Percentiles rank a stretch among this genome's conserved stretches.
These are phyloP conservation scores for Parathielavia appendiculata DNA, from an alignment of 495 filamentous ascomycete species.

Conservation along the genomic window DNA sequence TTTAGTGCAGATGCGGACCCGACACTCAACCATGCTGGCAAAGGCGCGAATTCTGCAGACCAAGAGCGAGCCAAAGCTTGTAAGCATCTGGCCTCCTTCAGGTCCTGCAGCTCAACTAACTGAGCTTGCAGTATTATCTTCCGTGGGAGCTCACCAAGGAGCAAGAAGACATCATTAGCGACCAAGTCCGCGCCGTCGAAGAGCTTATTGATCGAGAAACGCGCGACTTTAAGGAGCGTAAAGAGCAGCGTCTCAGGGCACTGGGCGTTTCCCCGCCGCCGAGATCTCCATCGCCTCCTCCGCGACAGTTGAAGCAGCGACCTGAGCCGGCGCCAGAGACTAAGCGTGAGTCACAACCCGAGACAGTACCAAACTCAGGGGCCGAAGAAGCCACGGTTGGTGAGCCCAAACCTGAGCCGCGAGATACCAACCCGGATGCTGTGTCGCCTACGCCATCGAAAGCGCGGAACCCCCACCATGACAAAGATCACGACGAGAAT, in stretches of 20 bases:
- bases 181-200: conserved; percentile 45
- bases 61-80: conserved; percentile 66
- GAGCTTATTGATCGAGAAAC: conserved; percentile 42
- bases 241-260: conserved; percentile 28
- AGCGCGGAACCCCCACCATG: conserved; percentile 21
- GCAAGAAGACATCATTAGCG: conserved; percentile 44
- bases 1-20: conserved; percentile 64
- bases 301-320: neutral
- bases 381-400: conserved; percentile 36
- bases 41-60: conserved; percentile 74
- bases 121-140: conserved; percentile 66
- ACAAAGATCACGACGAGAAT: conserved; percentile 56
- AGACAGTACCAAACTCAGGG: conserved; percentile 9
- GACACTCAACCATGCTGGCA: conserved; percentile 66
- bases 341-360: neutral
- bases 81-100: conserved; percentile 41
- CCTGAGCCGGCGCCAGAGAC: neutral
- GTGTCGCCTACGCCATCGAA: conserved; percentile 18
- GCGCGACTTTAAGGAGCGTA: conserved; percentile 39
- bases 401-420: conserved; percentile 42
- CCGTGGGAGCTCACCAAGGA: conserved; percentile 69
- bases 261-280: conserved; percentile 30
- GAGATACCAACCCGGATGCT: conserved; percentile 39
- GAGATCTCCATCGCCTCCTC: conserved; percentile 13
- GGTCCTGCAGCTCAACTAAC: conserved; percentile 30